Evolutionary conservation across 768 basidiomycete genomes (phyloP), one percentile per base, ranked within the genome.

Genomic region (Pholiota molesta): DNA sequence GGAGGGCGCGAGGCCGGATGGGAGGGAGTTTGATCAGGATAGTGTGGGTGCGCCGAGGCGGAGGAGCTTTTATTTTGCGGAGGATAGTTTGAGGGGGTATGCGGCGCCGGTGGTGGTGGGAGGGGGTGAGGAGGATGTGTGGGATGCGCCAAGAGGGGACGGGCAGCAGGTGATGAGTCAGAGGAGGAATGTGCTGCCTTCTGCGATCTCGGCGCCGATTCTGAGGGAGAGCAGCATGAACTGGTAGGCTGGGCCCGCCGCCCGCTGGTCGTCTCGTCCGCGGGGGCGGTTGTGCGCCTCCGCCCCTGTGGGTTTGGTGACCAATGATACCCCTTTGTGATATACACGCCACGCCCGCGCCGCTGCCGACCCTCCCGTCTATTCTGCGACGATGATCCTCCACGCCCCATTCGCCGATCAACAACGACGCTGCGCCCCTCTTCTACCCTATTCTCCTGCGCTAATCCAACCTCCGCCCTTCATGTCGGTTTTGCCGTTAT

Each of bases 51-150:
- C 84, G 7, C 85, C 86, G 72, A 79, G 92, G 60, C 78, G 92
- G 57, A 72, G 91, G 61, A 91, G 89, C 64, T 95, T 94, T 79
- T 95, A 94, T 74, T 95, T 86, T 69, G 92, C 92, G 3, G 93
- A 94, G 76, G 92, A 95, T 71, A 89, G 87, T 64, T 73, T 95
- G 72, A 78, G 90, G 42, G 87, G 87, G 14, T 86, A 73, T 71
- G 80, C 83, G 68, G 73, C 72, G 66, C 59, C 75, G 65, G 57
- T 4, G 26, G 26, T 4, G 2, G 66, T 65, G 40, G 63, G n/a
- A 2, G 71, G 71, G 2, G 74, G 64, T 17, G 56, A 40, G 21
- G 66, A 60, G 31, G 52, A 56, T 35, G 40, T 60, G 54, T 28
- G 62, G 62, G 49, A 59, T n/a, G 57, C 47, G 58, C n/a, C n/a